Base-by-base conservation (phyloP, 805 yeast species). In the Nakazawaea ambrosiae region DNA sequence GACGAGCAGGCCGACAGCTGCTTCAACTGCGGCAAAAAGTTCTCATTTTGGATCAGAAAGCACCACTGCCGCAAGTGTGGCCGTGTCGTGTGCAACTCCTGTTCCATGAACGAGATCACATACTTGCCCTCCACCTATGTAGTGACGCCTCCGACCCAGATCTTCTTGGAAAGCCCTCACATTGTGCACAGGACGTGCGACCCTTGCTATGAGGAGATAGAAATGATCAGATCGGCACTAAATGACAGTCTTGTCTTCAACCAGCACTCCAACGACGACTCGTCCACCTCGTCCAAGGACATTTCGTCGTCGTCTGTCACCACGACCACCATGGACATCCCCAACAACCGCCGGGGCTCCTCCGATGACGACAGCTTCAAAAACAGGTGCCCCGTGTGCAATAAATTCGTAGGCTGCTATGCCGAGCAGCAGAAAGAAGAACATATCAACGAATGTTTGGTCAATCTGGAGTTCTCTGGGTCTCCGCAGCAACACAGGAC, bases 31-130 rank as follows among this genome's bases (percentile, higher is more conserved):
- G 50, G 53, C 22, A 43, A 53, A 1, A 38, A 45, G 27, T 86
- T 78, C 59, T 64, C 78, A 2, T 57, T 84, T 40, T 77, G 81
- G 55, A 72, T 65, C 52, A 67, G 96, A 40, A 69, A 88, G 39
- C 96, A 86, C 58, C 96, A 86, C 55, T 86, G 96, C 56, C 66
- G 92, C 36, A 66, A 61, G 41, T 86, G 96, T 60, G 96, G 96
- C 3, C 64, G 76, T 24, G 80, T 87, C 1, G 84, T 81, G 14
- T 86, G 96, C 57, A 80, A 76, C 22, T 49, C 54, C 27, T 86
- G 96, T 50, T 78, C 90, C 5, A 53, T 61, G 7, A 65, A 71
- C 17, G 56, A 58, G 29, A 65, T 74, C 5, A 62, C 66, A 24
- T 82, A 79, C 51, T 65, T 78, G 31, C 75, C 83, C 9, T 68